Evolutionary conservation across 176 grass and related monocot genomes (phyloP).

Genomic region (Neostapfia colusana): DNA sequence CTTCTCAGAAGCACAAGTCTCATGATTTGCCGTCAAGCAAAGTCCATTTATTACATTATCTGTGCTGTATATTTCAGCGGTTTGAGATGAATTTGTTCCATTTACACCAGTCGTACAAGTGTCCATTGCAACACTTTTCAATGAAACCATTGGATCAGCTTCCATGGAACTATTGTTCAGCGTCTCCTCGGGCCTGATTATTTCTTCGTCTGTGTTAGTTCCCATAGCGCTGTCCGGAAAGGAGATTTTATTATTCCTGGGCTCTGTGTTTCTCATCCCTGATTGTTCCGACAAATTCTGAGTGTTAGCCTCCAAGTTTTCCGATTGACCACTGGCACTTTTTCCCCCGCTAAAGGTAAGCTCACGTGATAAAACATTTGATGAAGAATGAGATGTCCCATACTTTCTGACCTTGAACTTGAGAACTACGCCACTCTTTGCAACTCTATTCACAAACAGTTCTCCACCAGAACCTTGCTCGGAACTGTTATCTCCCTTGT

Average conservation of each 20-base stretch:
- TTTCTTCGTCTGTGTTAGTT: not conserved
- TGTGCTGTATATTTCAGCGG: not conserved
- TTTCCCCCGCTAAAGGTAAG: not conserved
- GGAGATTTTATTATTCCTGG: not conserved
- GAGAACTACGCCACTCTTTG: not conserved
- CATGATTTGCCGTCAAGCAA: not conserved
- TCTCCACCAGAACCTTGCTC: not conserved
- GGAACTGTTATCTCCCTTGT: not conserved
- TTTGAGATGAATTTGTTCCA: not conserved
- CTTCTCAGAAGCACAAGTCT: not conserved
- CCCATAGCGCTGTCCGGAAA: not conserved
- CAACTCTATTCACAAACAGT: not conserved
- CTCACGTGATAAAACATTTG: not conserved
- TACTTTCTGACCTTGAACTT: constrained; percentile 13
- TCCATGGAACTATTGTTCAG: not conserved
- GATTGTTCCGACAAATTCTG: not conserved
- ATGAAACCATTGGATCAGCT: not conserved
- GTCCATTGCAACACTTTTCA: not conserved
- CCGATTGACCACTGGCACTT: not conserved
- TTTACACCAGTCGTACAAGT: not conserved
- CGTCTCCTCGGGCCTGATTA: not conserved
- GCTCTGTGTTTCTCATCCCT: not conserved
- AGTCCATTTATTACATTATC: not conserved
- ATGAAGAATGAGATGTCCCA: not conserved
- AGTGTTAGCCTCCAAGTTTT: not conserved